Conservation (phyloP, 179 eudicot species). For the Camellia oleifera region DNA sequence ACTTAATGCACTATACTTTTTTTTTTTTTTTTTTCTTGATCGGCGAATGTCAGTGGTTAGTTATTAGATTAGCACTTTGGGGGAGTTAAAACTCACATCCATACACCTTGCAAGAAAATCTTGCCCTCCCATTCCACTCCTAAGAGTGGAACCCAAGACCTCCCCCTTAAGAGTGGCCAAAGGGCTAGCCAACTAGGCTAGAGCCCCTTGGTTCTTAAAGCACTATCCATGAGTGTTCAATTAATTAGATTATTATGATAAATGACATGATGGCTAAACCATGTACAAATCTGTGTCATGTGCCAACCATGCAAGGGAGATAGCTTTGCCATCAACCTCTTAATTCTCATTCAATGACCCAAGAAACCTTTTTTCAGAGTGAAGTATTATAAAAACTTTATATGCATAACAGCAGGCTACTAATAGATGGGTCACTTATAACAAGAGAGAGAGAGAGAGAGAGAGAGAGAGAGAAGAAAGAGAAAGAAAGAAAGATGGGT, state of each 20-base stretch:
- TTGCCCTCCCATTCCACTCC: no score
- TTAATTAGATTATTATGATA: not conserved
- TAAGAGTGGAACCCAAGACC: no score
- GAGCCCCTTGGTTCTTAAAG: not conserved
- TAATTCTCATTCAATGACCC: not conserved
- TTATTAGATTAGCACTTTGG: no score
- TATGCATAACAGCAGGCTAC: not conserved
- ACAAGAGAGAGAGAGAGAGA: no score
- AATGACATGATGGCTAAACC: not conserved
- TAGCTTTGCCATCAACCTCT: not conserved
- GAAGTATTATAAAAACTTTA: not conserved
- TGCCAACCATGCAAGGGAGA: not conserved
- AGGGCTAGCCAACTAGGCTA: no score
- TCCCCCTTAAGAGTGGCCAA: no score
- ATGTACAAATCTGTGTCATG: no score
- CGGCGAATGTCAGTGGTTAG: no score
- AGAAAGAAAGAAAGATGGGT: not conserved
- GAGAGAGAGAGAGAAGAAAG: no score
- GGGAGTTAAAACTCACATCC: no score
- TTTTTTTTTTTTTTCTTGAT: no score
- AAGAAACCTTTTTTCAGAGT: not conserved
- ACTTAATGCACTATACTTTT: not conserved
- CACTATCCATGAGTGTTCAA: not conserved
- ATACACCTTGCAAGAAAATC: no score
- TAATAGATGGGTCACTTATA: not conserved